Conservation (phyloP, 768 basidiomycete species). For the Russula foetens region DNA sequence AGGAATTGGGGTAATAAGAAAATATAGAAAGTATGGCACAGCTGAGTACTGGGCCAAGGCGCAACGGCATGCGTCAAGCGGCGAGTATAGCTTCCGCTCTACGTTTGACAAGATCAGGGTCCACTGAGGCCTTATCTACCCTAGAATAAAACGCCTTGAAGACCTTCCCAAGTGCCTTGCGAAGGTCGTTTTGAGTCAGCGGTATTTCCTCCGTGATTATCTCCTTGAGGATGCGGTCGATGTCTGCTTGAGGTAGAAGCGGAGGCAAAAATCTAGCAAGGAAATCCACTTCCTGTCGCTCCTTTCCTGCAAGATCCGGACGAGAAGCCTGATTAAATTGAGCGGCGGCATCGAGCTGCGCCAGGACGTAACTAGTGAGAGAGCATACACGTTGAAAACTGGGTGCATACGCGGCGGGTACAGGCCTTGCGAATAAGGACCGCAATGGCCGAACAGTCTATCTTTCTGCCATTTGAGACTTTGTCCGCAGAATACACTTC, state of each 20-base stretch:
- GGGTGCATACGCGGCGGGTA: slow-evolving; percentile 45
- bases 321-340: slow-evolving; percentile 52
- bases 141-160: slow-evolving; percentile 56
- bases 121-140: slow-evolving; percentile 53
- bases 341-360: slow-evolving; percentile 49
- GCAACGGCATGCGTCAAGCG: neutral
- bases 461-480: slow-evolving; percentile 31
- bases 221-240: slow-evolving; percentile 43
- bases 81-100: slow-evolving; percentile 37
- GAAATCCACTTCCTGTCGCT: slow-evolving; percentile 47
- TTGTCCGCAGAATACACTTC: slow-evolving; percentile 68
- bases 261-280: slow-evolving; percentile 54
- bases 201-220: slow-evolving; percentile 29
- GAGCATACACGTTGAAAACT: neutral
- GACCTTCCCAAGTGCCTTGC: slow-evolving; percentile 37
- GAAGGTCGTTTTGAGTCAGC: slow-evolving; percentile 27
- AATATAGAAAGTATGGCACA: neutral
- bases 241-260: slow-evolving; percentile 43
- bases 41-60: neutral
- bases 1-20: neutral
- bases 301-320: slow-evolving; percentile 56
- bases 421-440: slow-evolving; percentile 51
- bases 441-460: slow-evolving; percentile 42
- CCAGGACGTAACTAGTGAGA: neutral
- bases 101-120: slow-evolving; percentile 46